These are phyloP conservation scores for Gaeumannomyces sp. DNA, from an alignment of 2,329 filamentous ascomycete species.

Conservation along the genomic window DNA sequence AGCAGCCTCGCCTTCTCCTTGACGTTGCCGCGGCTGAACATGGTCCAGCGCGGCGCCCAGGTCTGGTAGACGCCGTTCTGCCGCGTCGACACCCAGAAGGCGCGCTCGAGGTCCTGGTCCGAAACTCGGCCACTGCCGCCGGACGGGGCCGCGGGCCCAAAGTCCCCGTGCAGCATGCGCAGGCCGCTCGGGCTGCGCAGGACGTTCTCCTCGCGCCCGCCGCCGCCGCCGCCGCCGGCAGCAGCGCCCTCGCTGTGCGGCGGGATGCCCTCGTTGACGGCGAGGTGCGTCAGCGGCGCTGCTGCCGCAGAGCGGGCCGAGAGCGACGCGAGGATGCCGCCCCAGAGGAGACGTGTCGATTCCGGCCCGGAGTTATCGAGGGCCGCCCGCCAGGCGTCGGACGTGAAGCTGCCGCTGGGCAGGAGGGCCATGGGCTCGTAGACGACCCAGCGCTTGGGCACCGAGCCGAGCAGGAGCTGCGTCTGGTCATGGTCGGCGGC, in stretches of 20 bases:
- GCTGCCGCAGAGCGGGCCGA: constrained; percentile 34
- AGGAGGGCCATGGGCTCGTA: constrained; percentile 58
- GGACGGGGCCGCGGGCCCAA: constrained; percentile 46
- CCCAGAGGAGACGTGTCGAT: constrained; percentile 36
- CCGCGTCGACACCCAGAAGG: constrained; percentile 72
- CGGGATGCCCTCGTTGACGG: constrained; percentile 57
- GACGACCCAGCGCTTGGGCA: constrained; percentile 52
- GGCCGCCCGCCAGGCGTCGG: constrained; percentile 31
- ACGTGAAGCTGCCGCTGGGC: constrained; percentile 50
- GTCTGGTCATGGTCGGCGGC: constrained; percentile 11
- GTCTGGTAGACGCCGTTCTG: constrained; percentile 78
- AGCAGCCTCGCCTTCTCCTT: constrained; percentile 79
- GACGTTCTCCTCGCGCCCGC: constrained; percentile 50
- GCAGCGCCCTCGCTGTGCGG: constrained; percentile 24
- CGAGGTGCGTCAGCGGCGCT: constrained; percentile 46
- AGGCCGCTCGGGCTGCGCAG: constrained; percentile 68
- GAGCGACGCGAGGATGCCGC: constrained; percentile 39
- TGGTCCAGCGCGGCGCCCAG: constrained; percentile 86
- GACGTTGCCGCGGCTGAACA: constrained; percentile 90
- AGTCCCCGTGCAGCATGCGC: constrained; percentile 65
- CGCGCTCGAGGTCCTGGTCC: constrained; percentile 50
- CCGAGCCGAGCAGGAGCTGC: constrained; percentile 29
- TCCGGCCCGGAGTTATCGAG: constrained; percentile 18
- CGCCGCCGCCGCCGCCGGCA: no score
- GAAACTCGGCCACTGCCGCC: constrained; percentile 22